Evolutionary conservation across 441 rosid species (phyloP).

Genomic region (Euphorbia celastroides): DNA sequence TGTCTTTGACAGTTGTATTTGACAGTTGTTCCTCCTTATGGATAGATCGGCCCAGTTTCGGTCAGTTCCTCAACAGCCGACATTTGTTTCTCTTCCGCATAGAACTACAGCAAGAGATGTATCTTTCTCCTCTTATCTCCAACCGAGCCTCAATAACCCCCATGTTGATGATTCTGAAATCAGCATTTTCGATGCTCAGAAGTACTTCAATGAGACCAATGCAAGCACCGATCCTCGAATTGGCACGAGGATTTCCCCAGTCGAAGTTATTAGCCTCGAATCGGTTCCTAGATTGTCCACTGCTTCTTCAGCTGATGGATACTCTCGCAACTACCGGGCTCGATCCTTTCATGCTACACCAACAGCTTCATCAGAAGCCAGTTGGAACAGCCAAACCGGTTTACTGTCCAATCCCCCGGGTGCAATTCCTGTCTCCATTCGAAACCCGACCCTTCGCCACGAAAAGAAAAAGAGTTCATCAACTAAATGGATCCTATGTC

Average conservation of each 20-base stretch:
- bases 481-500: constrained; percentile 49
- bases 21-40: too few relatives aligned
- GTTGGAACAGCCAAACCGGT: constrained; percentile 91
- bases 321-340: constrained; percentile 31
- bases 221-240: constrained; percentile 22
- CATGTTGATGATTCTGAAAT: constrained; percentile 47
- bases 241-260: constrained; percentile 32
- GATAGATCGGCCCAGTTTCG: constrained; percentile 17
- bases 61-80: not conserved
- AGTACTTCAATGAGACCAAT: constrained; percentile 56
- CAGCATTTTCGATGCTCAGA: constrained; percentile 79
- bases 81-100: constrained; percentile 16
- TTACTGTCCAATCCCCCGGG: constrained; percentile 58
- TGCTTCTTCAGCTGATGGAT: constrained; percentile 39
- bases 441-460: constrained; percentile 15
- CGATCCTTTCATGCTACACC: constrained; percentile 58
- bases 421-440: constrained; percentile 32
- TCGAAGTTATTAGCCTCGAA: constrained; percentile 17
- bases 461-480: constrained; percentile 23
- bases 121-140: constrained; percentile 47
- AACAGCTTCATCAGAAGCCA: constrained; percentile 79
- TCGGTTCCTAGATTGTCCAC: constrained; percentile 49
- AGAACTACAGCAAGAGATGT: constrained; percentile 20
- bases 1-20: not conserved
- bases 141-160: constrained; percentile 18